Percentiles rank a stretch among this genome's conserved stretches.
Evolutionary conservation across 768 basidiomycete species (phyloP).

Genomic region (Leccinum subtestaceum): DNA sequence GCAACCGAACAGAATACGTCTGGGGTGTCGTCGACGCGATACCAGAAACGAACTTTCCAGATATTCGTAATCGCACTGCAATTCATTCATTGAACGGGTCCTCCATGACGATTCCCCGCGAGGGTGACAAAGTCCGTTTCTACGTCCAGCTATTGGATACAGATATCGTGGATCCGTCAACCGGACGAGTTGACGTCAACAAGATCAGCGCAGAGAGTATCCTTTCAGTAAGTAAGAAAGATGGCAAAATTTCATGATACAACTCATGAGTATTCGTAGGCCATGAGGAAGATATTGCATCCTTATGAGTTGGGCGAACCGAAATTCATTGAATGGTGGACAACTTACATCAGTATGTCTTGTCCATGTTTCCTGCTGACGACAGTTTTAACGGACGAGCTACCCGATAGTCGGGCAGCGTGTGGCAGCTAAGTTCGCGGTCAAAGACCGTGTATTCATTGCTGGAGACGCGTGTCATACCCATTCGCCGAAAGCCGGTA

Average conservation of each 20-base stretch:
- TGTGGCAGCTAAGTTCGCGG: conserved; percentile 61
- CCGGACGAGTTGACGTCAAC: conserved; percentile 53
- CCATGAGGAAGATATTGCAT: conserved; percentile 51
- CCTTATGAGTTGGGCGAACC: conserved; percentile 54
- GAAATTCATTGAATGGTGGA: conserved; percentile 66
- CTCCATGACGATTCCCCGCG: conserved; percentile 73
- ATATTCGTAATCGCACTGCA: conserved; percentile 60
- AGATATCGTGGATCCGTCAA: conserved; percentile 42
- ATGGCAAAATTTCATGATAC: neutral
- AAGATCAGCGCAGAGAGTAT: conserved; percentile 49
- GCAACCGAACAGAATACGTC: conserved; percentile 52
- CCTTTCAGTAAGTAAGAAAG: conserved; percentile 41
- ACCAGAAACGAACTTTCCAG: conserved; percentile 75
- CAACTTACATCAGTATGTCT: conserved; percentile 61
- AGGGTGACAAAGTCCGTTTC: conserved; percentile 62
- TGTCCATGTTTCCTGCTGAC: neutral
- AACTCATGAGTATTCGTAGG: conserved; percentile 32
- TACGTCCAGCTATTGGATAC: conserved; percentile 65
- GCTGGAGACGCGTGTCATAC: conserved; percentile 75
- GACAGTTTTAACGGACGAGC: neutral
- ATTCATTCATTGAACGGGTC: conserved; percentile 71
- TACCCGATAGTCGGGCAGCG: conserved; percentile 61
- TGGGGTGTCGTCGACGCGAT: conserved; percentile 81
- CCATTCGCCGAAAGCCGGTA: conserved; percentile 65
- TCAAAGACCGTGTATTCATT: conserved; percentile 68